phyloP scores from a whole-genome alignment of 2,329 filamentous ascomycete species.

The Tolypocladium amazonense region DNA sequence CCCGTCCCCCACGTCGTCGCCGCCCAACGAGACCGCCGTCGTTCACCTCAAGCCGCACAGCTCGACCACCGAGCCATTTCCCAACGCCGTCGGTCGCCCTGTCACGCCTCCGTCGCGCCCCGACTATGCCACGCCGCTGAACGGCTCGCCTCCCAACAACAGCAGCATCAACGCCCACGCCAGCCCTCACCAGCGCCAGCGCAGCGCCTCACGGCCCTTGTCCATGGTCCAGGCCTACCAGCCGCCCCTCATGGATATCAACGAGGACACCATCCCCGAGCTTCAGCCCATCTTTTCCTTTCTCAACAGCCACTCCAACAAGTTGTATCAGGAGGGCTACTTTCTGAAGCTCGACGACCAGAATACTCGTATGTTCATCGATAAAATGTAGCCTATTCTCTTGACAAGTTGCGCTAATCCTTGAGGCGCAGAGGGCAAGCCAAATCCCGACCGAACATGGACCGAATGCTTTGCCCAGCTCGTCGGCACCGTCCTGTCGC shows the following conservation, averaged over 20 bases:
- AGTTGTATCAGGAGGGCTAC: conserved; percentile 95
- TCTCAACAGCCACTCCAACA: conserved; percentile 90
- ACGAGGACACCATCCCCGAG: conserved; percentile 80
- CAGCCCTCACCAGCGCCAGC: conserved; percentile 21
- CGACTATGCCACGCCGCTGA: conserved; percentile 31
- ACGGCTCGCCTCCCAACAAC: conserved; percentile 28
- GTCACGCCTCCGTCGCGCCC: conserved; percentile 25
- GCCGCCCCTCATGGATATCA: conserved; percentile 76
- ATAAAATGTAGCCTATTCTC: not conserved
- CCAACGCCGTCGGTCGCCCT: conserved; percentile 23
- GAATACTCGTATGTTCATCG: conserved; percentile 62
- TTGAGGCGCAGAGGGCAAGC: conserved; percentile 59
- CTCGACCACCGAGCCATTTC: conserved; percentile 20
- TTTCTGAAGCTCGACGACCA: conserved; percentile 95
- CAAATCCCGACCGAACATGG: conserved; percentile 81
- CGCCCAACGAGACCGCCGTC: conserved; percentile 25
- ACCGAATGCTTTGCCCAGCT: conserved; percentile 95
- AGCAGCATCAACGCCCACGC: conserved; percentile 9
- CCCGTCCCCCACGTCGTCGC: conserved; percentile 33
- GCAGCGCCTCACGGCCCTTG: conserved; percentile 56
- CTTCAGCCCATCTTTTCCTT: conserved; percentile 89
- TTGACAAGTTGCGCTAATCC: not conserved
- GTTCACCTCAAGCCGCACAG: conserved; percentile 17
- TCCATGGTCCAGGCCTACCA: conserved; percentile 83
- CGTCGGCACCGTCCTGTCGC: conserved; percentile 83